Conservation (phyloP, 345 rosid species). For the Xanthoceras sorbifolium region DNA sequence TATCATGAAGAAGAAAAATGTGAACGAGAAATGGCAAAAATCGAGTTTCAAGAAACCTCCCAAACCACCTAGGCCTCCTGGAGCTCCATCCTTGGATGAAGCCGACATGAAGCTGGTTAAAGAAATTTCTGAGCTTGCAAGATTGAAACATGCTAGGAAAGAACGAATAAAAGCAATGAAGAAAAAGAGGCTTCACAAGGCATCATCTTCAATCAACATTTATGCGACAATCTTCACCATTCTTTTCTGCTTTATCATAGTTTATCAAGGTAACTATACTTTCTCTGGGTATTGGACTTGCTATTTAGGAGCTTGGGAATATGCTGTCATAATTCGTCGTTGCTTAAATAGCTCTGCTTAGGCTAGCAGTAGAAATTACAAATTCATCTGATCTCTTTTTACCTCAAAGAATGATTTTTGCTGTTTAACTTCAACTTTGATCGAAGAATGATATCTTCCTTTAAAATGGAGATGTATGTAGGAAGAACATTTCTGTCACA, state of each 20-base stretch:
- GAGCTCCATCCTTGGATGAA: slow-evolving; percentile 15
- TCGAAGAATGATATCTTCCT: too few relatives aligned
- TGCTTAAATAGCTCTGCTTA: not conserved
- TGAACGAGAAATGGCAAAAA: slow-evolving; percentile 18
- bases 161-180: slow-evolving; percentile 26
- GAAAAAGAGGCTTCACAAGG: slow-evolving; percentile 30
- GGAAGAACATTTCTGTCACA: too few relatives aligned
- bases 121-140: slow-evolving; percentile 34
- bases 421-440: too few relatives aligned
- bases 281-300: not conserved
- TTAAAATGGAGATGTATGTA: too few relatives aligned
- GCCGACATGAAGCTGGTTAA: slow-evolving; percentile 29
- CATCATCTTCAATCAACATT: slow-evolving; percentile 24
- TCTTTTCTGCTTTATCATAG: slow-evolving; percentile 33
- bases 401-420: not conserved
- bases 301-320: not conserved
- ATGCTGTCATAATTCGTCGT: not conserved
- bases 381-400: not conserved
- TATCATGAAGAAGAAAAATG: not conserved
- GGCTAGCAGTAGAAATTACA: not conserved
- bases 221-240: slow-evolving; percentile 33
- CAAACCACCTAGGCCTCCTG: slow-evolving; percentile 41
- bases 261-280: slow-evolving; percentile 35
- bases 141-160: slow-evolving; percentile 29
- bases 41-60: slow-evolving; percentile 18